These are phyloP conservation scores for Chrysosporium keratinophilum DNA, from an alignment of 2,329 filamentous ascomycete species.

Conservation along the genomic window DNA sequence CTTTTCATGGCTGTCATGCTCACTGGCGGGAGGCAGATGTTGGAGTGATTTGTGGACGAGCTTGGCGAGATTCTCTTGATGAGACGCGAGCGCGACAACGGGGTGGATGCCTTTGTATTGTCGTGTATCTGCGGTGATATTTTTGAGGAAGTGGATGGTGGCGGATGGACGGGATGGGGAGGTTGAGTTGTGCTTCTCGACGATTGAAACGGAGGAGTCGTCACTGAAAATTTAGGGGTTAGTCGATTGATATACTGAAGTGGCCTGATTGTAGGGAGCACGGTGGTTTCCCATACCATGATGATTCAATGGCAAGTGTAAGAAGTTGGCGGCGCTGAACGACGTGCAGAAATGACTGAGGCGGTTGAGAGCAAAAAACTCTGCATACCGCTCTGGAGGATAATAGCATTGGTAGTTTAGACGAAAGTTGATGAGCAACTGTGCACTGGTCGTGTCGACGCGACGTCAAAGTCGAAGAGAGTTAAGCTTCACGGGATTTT, in stretches of 20 bases:
- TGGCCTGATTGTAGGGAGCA: neutral
- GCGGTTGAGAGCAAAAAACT: conserved; percentile 3
- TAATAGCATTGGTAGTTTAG: conserved; percentile 1
- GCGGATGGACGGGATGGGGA: conserved; percentile 27
- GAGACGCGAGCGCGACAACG: conserved; percentile 60
- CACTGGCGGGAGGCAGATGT: conserved; percentile 39
- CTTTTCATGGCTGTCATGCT: neutral
- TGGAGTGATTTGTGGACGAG: conserved; percentile 57
- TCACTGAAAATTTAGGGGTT: conserved; percentile 46
- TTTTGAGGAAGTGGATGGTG: conserved; percentile 65
- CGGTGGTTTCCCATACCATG: conserved; percentile 35
- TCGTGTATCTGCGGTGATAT: conserved; percentile 69
- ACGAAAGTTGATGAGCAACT: neutral
- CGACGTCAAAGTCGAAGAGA: neutral
- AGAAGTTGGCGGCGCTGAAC: conserved; percentile 13
- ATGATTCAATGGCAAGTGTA: conserved; percentile 66
- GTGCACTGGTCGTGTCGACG: neutral
- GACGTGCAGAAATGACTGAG: neutral
- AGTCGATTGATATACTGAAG: conserved; percentile 4
- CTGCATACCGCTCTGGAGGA: conserved; percentile 2
- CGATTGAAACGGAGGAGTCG: conserved; percentile 79
- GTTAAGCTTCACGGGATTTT: neutral
- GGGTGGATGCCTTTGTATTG: conserved; percentile 71
- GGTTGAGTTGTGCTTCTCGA: conserved; percentile 46
- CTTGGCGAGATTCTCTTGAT: conserved; percentile 58